phyloP scores from a whole-genome alignment of 2,329 filamentous ascomycete species.

The Fusarium sp. region DNA sequence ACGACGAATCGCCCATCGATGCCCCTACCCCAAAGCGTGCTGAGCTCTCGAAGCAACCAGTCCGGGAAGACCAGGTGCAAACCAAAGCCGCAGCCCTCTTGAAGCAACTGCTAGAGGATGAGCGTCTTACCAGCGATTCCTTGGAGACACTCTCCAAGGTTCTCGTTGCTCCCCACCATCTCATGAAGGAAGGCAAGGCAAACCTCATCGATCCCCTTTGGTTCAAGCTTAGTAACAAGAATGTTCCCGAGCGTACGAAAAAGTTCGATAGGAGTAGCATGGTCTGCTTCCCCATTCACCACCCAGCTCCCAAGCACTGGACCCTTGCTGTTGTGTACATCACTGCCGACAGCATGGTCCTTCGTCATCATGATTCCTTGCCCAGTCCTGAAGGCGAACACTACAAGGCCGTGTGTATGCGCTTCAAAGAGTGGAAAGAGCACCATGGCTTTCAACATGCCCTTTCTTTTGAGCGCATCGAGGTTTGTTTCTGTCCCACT shows the following conservation, averaged over 20 bases:
- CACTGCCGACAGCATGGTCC: background rate
- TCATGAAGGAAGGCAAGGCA: background rate
- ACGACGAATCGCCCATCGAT: background rate
- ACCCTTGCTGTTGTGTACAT: background rate
- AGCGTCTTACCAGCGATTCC: background rate
- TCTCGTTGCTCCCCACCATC: background rate
- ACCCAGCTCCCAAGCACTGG: slow-evolving; percentile 1
- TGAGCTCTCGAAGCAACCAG: background rate
- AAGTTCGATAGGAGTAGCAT: background rate
- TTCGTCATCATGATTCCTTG: slow-evolving; percentile 1
- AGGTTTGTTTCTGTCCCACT: background rate
- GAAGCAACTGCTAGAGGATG: slow-evolving; percentile 2
- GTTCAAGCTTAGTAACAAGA: background rate
- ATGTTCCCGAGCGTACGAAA: background rate
- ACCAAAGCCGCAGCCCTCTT: background rate
- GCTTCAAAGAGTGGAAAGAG: background rate
- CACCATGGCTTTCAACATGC: background rate
- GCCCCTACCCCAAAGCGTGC: background rate
- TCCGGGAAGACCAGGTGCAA: background rate
- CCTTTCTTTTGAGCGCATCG: background rate
- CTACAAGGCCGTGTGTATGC: background rate
- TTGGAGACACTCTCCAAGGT: slow-evolving; percentile 1
- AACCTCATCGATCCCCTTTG: slow-evolving; percentile 14
- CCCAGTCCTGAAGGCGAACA: rapidly evolving
- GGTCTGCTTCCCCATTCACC: slow-evolving; percentile 14